These are phyloP conservation scores for Blakeslea trispora DNA, from an alignment of 371 early-diverging fungal species.

Conservation along the genomic window DNA sequence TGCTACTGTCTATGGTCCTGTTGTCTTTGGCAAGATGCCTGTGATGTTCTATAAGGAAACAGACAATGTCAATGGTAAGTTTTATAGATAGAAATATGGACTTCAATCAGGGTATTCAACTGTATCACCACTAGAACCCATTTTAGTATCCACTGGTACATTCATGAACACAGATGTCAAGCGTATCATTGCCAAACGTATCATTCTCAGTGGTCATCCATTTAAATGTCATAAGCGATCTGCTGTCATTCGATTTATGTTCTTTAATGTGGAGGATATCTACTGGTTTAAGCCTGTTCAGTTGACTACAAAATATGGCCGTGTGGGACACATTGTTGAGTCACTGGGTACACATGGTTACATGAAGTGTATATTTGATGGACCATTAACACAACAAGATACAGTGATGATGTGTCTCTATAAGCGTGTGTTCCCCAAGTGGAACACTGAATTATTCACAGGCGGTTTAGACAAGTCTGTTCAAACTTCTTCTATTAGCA, in stretches of 20 bases:
- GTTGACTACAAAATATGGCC: conserved; percentile 86
- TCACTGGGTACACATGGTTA: conserved; percentile 97
- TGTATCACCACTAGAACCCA: conserved; percentile 56
- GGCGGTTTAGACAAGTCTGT: conserved; percentile 10
- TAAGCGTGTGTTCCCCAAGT: conserved; percentile 95
- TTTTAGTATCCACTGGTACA: conserved; percentile 79
- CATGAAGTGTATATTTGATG: conserved; percentile 95
- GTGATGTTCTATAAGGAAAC: conserved; percentile 74
- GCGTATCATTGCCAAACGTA: conserved; percentile 92
- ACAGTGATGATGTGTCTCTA: conserved; percentile 93
- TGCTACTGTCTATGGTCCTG: conserved; percentile 88
- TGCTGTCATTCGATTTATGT: conserved; percentile 96
- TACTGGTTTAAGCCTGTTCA: conserved; percentile 94
- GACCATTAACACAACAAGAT: conserved; percentile 89
- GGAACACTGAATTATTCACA: conserved; percentile 60
- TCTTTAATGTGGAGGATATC: conserved; percentile 90
- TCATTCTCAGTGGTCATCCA: conserved; percentile 93
- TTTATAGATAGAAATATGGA: too few relatives aligned
- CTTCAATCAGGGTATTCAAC: too few relatives aligned
- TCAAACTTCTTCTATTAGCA: neutral
- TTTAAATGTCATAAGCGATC: conserved; percentile 90
- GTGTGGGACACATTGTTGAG: conserved; percentile 90
- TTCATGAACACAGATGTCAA: conserved; percentile 76
- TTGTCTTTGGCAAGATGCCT: conserved; percentile 82
- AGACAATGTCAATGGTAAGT: conserved; percentile 56